These are phyloP conservation scores for Leccinum disarticulatum DNA, from an alignment of 768 basidiomycete genomes.

Conservation along the genomic window DNA sequence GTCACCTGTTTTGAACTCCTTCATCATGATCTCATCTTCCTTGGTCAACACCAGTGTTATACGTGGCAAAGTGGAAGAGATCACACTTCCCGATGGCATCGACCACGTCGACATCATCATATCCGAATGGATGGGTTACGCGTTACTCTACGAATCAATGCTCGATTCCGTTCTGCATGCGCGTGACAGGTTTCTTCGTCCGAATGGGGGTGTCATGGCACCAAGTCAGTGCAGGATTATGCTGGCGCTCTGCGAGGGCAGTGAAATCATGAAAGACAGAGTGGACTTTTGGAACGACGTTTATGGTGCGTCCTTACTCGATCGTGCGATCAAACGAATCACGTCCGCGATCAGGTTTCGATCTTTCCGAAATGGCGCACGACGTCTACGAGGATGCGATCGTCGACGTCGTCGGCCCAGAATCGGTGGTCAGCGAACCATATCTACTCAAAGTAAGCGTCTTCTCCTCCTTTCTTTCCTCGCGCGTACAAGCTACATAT, in stretches of 20 bases:
- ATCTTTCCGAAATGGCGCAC: slow-evolving; percentile 78
- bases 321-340: not conserved
- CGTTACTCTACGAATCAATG: slow-evolving; percentile 94
- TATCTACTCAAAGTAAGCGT: slow-evolving; percentile 62
- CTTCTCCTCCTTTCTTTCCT: not conserved
- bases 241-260: slow-evolving; percentile 78
- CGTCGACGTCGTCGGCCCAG: slow-evolving; percentile 72
- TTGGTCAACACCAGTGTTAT: slow-evolving; percentile 54
- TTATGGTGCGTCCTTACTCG: slow-evolving; percentile 58
- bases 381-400: slow-evolving; percentile 79
- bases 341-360: slow-evolving; percentile 65
- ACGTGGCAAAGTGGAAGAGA: slow-evolving; percentile 88
- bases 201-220: slow-evolving; percentile 76
- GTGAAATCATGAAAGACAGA: slow-evolving; percentile 74
- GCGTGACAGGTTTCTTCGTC: slow-evolving; percentile 79
- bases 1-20: slow-evolving; percentile 19
- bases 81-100: slow-evolving; percentile 68
- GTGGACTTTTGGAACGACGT: slow-evolving; percentile 89
- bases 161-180: slow-evolving; percentile 91
- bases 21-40: slow-evolving; percentile 10
- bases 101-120: slow-evolving; percentile 90
- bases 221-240: slow-evolving; percentile 88
- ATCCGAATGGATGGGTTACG: slow-evolving; percentile 98
- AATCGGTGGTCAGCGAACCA: slow-evolving; percentile 63
- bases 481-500: not conserved